Conservation (phyloP, 495 filamentous ascomycete genomes). For the Aspergillus sclerotiicarbonarius region DNA sequence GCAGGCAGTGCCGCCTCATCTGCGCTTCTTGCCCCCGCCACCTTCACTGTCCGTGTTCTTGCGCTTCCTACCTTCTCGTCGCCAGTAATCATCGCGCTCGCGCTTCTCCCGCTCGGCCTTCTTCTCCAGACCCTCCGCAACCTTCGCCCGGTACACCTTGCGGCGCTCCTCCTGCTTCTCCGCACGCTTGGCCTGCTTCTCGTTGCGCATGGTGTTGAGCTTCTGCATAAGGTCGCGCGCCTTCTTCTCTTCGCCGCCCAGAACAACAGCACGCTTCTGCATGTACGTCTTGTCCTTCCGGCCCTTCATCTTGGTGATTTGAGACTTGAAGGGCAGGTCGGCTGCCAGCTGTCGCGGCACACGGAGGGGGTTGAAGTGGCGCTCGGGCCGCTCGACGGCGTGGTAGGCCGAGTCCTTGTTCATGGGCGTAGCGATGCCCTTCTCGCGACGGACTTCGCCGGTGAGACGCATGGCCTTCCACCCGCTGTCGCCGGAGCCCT, state of each 20-base stretch:
- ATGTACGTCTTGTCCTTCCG: conserved; percentile 83
- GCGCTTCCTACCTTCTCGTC: conserved; percentile 91
- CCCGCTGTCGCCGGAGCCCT: conserved; percentile 35
- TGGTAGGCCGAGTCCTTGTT: conserved; percentile 79
- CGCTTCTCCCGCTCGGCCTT: conserved; percentile 78
- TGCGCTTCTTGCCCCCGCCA: conserved; percentile 70
- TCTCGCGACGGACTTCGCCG: conserved; percentile 81
- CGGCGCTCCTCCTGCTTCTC: conserved; percentile 83
- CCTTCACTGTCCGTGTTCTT: conserved; percentile 59
- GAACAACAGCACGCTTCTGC: conserved; percentile 88
- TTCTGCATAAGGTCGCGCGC: conserved; percentile 91
- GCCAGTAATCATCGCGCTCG: conserved; percentile 92
- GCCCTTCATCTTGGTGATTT: conserved; percentile 77
- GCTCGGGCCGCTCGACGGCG: conserved; percentile 71
- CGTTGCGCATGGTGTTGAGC: conserved; percentile 85
- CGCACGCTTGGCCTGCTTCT: conserved; percentile 77
- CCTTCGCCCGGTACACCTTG: conserved; percentile 73
- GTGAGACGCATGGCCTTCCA: conserved; percentile 93
- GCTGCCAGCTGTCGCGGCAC: conserved; percentile 82
- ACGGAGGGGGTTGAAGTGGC: conserved; percentile 92
- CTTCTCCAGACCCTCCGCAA: conserved; percentile 77
- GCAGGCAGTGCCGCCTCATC: conserved; percentile 24
- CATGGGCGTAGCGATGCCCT: conserved; percentile 72
- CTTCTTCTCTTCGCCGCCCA: conserved; percentile 79
- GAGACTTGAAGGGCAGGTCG: conserved; percentile 87